Evolutionary conservation across 2,329 filamentous ascomycete species (phyloP).

Genomic region (Mollisiaceae sp.): DNA sequence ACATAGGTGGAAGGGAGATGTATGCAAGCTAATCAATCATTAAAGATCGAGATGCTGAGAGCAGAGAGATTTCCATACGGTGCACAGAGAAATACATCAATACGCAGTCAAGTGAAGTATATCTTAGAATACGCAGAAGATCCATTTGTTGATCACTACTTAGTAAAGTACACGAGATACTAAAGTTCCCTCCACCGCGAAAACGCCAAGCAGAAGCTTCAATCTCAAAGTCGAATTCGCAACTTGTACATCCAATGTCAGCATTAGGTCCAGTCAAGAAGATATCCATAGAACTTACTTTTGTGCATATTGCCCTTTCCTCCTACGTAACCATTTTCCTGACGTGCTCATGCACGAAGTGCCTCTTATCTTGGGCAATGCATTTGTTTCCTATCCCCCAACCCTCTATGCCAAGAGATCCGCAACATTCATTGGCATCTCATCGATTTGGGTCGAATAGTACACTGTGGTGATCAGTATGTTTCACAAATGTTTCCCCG

Average conservation of each 20-base stretch:
- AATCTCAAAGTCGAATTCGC: not conserved
- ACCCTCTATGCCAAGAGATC: conserved; percentile 41
- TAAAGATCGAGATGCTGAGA: not conserved
- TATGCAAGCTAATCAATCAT: too few species aligned
- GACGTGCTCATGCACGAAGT: conserved; percentile 31
- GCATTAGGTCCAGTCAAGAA: not conserved
- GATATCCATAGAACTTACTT: conserved; percentile 27
- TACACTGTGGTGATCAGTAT: conserved; percentile 54
- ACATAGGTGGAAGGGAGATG: too few species aligned
- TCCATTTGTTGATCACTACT: not conserved
- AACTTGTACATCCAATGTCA: conserved; percentile 11
- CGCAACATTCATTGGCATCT: conserved; percentile 80
- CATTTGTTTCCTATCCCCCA: not conserved
- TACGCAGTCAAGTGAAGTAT: not conserved
- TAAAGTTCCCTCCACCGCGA: not conserved
- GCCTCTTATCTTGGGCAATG: conserved; percentile 4
- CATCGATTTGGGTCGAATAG: conserved; percentile 79
- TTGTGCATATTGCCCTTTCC: conserved; percentile 39
- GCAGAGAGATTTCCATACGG: not conserved
- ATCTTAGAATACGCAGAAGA: not conserved
- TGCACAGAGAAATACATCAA: not conserved
- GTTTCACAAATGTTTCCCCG: not conserved
- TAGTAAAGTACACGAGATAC: not conserved
- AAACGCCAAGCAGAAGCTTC: not conserved
- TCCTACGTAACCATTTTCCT: conserved; percentile 36